These are phyloP conservation scores for Pinus tabuliformis DNA, from an alignment of 75 land plant genomes.

Conservation along the genomic window DNA sequence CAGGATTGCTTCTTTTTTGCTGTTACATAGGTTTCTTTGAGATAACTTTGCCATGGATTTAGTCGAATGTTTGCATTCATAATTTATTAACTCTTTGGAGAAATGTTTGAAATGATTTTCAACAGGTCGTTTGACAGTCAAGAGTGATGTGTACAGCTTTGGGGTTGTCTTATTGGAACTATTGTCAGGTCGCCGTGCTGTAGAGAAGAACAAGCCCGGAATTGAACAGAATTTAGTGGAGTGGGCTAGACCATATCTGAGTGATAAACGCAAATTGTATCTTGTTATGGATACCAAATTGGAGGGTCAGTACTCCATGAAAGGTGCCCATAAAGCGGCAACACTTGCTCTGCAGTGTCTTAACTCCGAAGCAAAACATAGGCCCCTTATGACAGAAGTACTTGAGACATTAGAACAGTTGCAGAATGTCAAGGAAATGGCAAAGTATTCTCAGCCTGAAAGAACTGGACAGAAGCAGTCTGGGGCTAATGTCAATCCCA, in stretches of 20 bases:
- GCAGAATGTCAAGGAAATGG: slow-evolving; percentile 14
- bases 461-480: not conserved
- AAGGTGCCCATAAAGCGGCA: slow-evolving; percentile 30
- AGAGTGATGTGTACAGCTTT: too few relatives aligned
- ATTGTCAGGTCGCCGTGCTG: slow-evolving; percentile 1
- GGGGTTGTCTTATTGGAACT: too few relatives aligned
- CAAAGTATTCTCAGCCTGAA: not conserved
- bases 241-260: slow-evolving; percentile 43
- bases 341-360: slow-evolving; percentile 34
- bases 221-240: slow-evolving; percentile 48
- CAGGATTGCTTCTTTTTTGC: too few relatives aligned
- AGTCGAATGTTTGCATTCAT: too few relatives aligned
- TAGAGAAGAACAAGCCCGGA: slow-evolving; percentile 24
- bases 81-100: too few relatives aligned
- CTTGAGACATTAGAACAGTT: slow-evolving; percentile 31
- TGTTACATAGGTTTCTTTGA: too few relatives aligned
- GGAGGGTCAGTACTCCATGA: slow-evolving; percentile 44
- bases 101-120: too few relatives aligned
- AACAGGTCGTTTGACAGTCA: too few relatives aligned
- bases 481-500: not conserved
- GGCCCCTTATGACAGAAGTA: slow-evolving; percentile 43
- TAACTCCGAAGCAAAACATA: slow-evolving; percentile 22
- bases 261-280: slow-evolving; percentile 29
- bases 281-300: slow-evolving; percentile 39
- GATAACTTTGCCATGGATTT: too few relatives aligned